Evolutionary conservation across 495 filamentous ascomycete species (phyloP), one percentile per base, ranked within the genome.

Genomic region (Amniculicola lignicola): DNA sequence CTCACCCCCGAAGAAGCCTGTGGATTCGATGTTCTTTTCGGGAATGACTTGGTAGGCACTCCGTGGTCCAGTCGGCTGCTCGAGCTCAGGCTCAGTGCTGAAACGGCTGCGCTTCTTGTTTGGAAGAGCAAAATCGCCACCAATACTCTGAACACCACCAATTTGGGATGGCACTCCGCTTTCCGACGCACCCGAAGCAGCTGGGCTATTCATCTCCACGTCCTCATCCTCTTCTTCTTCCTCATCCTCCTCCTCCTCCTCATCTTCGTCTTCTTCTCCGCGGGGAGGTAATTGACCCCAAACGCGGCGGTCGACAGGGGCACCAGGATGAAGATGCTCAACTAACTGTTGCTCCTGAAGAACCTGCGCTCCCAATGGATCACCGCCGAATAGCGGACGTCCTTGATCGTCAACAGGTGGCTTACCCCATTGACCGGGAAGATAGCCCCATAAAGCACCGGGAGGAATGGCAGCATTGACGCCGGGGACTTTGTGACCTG

Each of bases 1-100:
- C 61, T 98, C 93, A 53, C 90, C 88, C 33, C 93, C 93, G 66
- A 98, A 97, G 77, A 97, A 97, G 36, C 93, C 93, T 57, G 92
- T 86, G 14, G 88, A 81, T 42, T 84, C 81, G 16, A 88, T 82
- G 66, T 87, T 82, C 54, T 86, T 85, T 74, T 98, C 93, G 2
- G 90, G 90, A 12, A 98, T 78, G 42, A 98, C 87, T 43, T 90
- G 90, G 68, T 93, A 94, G 9, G 93, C 88, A 35, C 80, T 82
- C 28, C 86, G 81, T 9, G 9, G 29, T 7, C 7, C 29, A 7
- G 29, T 9, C 4, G 85, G 87, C 48, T 83, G 78, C 9, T 22
- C 23, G 21, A 80, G 81, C 9, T 22, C 23, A 27, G 80, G 81
- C 59, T 95, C 91, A 67, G 96, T 91, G 4, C 90, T 95, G 62